Evolutionary conservation across 2,329 filamentous ascomycete genomes (phyloP).

Genomic region (Talaromyces atroroseus): DNA sequence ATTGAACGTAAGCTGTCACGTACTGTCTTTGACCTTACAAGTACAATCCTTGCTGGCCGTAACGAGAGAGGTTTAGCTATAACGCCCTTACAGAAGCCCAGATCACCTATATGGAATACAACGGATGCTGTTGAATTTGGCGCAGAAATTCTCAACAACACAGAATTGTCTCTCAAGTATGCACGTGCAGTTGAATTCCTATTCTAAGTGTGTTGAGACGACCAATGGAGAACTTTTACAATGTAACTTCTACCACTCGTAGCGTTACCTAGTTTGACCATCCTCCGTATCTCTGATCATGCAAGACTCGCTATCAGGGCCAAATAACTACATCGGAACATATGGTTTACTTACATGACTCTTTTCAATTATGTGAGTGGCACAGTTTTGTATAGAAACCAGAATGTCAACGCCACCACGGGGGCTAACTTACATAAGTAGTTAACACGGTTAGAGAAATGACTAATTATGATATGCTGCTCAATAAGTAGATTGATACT

Average conservation of each 20-base stretch:
- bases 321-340: background rate
- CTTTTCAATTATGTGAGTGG: conserved; percentile 7
- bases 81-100: background rate
- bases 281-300: background rate
- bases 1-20: too few species aligned
- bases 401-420: background rate
- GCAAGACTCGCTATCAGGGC: background rate
- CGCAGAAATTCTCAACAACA: background rate
- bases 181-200: conserved; percentile 3
- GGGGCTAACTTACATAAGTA: conserved; percentile 2
- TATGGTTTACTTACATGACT: background rate
- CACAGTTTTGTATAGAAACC: background rate
- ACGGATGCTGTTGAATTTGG: background rate
- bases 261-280: background rate
- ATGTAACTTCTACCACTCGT: background rate
- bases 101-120: background rate
- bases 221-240: conserved; percentile 4
- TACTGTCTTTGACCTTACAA: too few species aligned
- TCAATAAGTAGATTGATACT: too few species aligned
- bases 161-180: background rate
- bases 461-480: too few species aligned
- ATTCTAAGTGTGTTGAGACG: conserved; percentile 8
- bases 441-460: conserved; percentile 2
- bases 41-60: background rate
- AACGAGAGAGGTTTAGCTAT: background rate